These are phyloP conservation scores for Nakazawaea ernobii DNA, from an alignment of 805 yeast genomes.

Conservation along the genomic window DNA sequence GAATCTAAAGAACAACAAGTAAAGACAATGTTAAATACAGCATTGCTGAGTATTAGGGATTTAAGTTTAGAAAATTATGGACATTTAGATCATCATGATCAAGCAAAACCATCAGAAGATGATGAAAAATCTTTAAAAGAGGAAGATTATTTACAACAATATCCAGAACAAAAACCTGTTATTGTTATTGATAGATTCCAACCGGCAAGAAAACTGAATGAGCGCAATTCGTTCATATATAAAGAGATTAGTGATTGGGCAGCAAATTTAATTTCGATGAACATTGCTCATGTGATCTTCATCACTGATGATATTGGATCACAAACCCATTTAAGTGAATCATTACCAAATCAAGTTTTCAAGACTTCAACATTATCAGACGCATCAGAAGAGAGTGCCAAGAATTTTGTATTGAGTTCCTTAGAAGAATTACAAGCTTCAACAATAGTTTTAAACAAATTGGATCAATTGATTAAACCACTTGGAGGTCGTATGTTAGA, in stretches of 20 bases:
- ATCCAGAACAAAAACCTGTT: constrained; percentile 82
- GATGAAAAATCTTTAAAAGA: constrained; percentile 39
- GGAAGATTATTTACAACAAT: constrained; percentile 77
- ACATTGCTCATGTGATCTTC: constrained; percentile 84
- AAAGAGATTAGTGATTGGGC: constrained; percentile 87
- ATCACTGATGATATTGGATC: constrained; percentile 83
- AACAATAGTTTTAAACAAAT: constrained; percentile 23
- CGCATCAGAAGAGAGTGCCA: constrained; percentile 69
- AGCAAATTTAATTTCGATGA: constrained; percentile 64
- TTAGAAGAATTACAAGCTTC: constrained; percentile 24
- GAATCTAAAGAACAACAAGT: constrained; percentile 79
- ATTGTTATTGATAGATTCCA: constrained; percentile 74
- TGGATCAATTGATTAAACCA: constrained; percentile 60
- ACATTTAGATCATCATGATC: constrained; percentile 12
- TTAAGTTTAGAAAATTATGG: constrained; percentile 45
- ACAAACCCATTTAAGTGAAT: constrained; percentile 56
- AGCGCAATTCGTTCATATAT: constrained; percentile 58
- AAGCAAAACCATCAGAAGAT: constrained; percentile 18
- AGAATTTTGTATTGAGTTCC: constrained; percentile 59
- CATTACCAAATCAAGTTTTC: constrained; percentile 85
- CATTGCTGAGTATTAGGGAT: constrained; percentile 68
- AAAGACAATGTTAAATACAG: constrained; percentile 69
- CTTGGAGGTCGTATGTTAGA: constrained; percentile 95
- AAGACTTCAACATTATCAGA: constrained; percentile 71
- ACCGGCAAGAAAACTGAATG: constrained; percentile 47